Evolutionary conservation across 371 early-diverging fungal species (phyloP), one percentile per base, ranked within the genome.

Genomic region (Apophysomyces trapeziformis): DNA sequence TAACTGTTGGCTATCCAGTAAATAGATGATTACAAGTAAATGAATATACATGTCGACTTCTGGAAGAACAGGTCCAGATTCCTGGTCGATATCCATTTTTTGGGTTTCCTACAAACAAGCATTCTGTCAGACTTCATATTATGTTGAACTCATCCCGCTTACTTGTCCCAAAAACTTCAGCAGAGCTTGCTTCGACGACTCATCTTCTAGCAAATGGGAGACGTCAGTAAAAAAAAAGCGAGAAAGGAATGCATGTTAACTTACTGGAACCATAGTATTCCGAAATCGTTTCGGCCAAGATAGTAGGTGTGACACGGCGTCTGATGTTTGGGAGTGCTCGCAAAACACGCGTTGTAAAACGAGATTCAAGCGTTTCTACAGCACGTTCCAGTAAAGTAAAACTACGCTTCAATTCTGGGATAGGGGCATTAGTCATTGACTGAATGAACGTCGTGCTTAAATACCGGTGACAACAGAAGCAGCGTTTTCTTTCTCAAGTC

Each of bases 41-140:
- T 91, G 87, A 60, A 98, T 80, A 70, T 93, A 98, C 37, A 94
- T 79, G 66, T 92, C 93, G 41, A 92, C 85, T 80, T 97, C 98
- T 8, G 98, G 95, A n/a, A 91, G 78, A 32, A 87, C 86, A 45
- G 60, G 70, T 38, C 72, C 54, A 9, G 54, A 18, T 21, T 50
- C 54, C 21, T 50, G 54, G 21, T 69, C 67, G 61, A 65, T 73
- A 50, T 77, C 77, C 75, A 72, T 83, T 61, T 63, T 26, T 43
- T 58, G 68, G 37, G 37, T 50, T 41, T 59, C 64, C 59, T 60
- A 26, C 37, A 21, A 63, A 64, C 12, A 62, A 64, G 43, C 37
- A 43, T 57, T 13, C 12, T 57, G 26, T n/a, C 38, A 39, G 38
- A 14, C 21, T 45, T 32, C 47, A 50, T 44, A 43, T 32, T 36